phyloP scores from a whole-genome alignment of 2,329 filamentous ascomycete species.

The Aspergillus chevalieri region DNA sequence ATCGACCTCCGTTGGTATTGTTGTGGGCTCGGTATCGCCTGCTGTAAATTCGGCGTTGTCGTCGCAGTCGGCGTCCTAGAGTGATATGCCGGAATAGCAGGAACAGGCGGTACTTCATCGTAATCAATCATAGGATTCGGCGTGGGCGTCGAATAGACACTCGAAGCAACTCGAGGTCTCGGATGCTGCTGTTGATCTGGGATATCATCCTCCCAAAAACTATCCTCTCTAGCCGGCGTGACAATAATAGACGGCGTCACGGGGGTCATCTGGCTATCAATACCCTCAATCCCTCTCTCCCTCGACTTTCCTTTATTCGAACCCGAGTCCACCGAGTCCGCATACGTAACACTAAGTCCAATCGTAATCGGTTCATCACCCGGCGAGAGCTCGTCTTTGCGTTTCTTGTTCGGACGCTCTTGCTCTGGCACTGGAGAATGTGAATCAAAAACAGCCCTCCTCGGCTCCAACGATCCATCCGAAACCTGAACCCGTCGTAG shows the following conservation, averaged over 20 bases:
- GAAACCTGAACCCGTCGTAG: constrained; percentile 12
- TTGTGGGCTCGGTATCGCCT: not conserved
- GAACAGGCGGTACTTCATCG: constrained; percentile 34
- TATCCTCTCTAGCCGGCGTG: constrained; percentile 39
- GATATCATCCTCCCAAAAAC: constrained; percentile 28
- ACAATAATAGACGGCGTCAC: constrained; percentile 42
- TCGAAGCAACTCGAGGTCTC: constrained; percentile 33
- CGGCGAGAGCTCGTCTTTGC: constrained; percentile 34
- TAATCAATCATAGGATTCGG: constrained; percentile 20
- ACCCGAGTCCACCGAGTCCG: constrained; percentile 18
- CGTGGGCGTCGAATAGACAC: constrained; percentile 40
- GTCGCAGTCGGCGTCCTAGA: constrained; percentile 10
- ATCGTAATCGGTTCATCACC: constrained; percentile 43
- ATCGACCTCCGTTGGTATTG: not conserved
- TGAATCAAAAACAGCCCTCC: not conserved
- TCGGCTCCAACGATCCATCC: not conserved
- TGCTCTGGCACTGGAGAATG: constrained; percentile 10
- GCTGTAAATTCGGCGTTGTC: constrained; percentile 9
- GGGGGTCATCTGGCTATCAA: constrained; percentile 28
- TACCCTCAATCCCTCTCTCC: constrained; percentile 22
- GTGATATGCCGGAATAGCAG: constrained; percentile 33
- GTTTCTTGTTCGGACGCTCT: constrained; percentile 16
- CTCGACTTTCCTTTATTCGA: constrained; percentile 10
- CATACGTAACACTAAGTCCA: constrained; percentile 36
- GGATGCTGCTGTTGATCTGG: constrained; percentile 17